These are phyloP conservation scores for Chrysoporthe puriensis DNA, from an alignment of 2,329 filamentous ascomycete genomes.

Conservation along the genomic window DNA sequence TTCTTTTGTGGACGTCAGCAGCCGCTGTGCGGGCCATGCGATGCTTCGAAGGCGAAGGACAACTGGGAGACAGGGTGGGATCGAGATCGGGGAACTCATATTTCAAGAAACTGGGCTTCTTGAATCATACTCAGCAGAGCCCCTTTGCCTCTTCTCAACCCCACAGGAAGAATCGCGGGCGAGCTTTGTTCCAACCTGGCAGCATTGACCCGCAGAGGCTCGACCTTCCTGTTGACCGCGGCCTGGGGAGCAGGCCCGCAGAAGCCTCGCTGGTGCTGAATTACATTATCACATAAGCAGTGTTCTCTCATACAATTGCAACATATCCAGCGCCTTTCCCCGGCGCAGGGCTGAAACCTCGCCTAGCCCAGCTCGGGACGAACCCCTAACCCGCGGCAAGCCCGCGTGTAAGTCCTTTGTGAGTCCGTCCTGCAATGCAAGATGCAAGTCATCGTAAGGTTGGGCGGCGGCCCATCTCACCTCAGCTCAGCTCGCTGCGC, in stretches of 20 bases:
- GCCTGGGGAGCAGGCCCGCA: no score
- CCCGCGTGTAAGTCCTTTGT: not conserved
- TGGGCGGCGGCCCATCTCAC: not conserved
- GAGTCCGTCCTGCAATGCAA: not conserved
- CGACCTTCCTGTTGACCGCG: no score
- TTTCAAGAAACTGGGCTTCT: no score
- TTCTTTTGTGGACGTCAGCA: not conserved
- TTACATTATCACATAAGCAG: not conserved
- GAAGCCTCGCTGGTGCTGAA: not conserved
- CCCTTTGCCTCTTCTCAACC: no score
- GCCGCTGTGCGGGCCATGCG: not conserved
- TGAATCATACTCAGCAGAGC: no score
- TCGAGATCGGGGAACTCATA: no score
- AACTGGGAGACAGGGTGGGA: not conserved
- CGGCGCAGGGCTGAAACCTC: not conserved
- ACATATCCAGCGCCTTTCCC: not conserved
- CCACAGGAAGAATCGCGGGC: no score
- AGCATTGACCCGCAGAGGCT: no score
- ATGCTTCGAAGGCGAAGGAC: not conserved
- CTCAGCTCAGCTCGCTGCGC: conserved; percentile 9
- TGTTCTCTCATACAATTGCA: not conserved
- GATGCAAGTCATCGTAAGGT: not conserved
- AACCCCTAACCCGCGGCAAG: conserved; percentile 4
- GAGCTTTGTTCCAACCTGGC: no score
- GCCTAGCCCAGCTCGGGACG: no score